Evolutionary conservation across 2,329 filamentous ascomycete genomes (phyloP), one percentile per base, ranked within the genome.

Genomic region (Phialophora chinensis): DNA sequence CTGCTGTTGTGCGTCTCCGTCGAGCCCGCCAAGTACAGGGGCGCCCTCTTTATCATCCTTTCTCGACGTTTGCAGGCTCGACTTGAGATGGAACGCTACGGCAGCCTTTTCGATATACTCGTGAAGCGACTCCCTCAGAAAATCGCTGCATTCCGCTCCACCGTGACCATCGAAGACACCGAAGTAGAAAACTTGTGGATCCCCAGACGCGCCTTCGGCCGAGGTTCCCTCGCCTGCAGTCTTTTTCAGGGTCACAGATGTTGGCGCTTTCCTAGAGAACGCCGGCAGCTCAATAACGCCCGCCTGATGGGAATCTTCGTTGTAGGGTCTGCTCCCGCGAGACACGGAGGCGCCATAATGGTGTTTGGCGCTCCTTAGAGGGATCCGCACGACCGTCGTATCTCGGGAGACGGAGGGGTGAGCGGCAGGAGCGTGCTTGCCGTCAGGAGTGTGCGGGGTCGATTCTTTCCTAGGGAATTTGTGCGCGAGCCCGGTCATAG

Each of bases 161-260:
- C 95, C 95, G 80, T 99, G 95, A 2, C 95, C 95, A 78, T 99
- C 95, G 75, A 98, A 99, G 1, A 98, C 89, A 1, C 87, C 93
- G 83, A 97, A 99, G 78, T 98, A 99, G 79, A 99, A 99, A 38
- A 98, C 90, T 76, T 98, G 94, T 1, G 94, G 94, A 75, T 98
- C 94, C 2, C 94, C 94, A 69, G 87, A 91, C 1, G 91, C 87
- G 5, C 92, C 91, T 10, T 84, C 87, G 27, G 86, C 91, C 58
- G 86, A 88, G 78, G 88, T 88, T 68, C 82, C 70, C 63, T 65
- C 74, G 38, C 60, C 66, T 38, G 60, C 66, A 47, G 71, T 72
- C 50, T 70, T 73, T 25, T 66, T 72, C 69, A 72, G 72, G 1
- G 83, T 87, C 67, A 88, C 73, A 29, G 85, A 87, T 53, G 91